These are phyloP conservation scores for Malassezia equina DNA, from an alignment of 1,284 basidiomycete species.

Conservation along the genomic window DNA sequence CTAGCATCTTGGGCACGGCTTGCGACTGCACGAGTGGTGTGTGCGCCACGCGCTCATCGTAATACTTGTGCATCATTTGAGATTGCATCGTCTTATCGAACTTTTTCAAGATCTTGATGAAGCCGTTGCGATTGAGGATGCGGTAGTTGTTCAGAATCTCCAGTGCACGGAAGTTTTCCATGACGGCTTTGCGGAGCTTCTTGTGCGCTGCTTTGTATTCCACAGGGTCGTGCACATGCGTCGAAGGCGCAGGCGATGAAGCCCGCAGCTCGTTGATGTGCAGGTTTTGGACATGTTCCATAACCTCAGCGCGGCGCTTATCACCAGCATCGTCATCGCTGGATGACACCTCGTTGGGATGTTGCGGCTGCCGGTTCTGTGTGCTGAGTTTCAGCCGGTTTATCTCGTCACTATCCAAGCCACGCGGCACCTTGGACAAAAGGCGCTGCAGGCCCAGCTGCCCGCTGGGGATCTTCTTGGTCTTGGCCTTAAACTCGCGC, in stretches of 20 bases:
- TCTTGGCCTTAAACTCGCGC: slow-evolving; percentile 26
- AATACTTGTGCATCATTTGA: slow-evolving; percentile 58
- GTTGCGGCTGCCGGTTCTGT: background rate
- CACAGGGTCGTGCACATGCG: slow-evolving; percentile 57
- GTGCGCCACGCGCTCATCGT: slow-evolving; percentile 60
- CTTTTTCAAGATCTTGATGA: slow-evolving; percentile 77
- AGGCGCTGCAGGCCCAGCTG: slow-evolving; percentile 18
- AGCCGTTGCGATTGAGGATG: slow-evolving; percentile 70
- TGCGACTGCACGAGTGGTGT: slow-evolving; percentile 53
- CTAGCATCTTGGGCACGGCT: slow-evolving; percentile 59
- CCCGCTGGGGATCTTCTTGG: background rate
- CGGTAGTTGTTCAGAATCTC: slow-evolving; percentile 69
- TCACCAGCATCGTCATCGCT: slow-evolving; percentile 25
- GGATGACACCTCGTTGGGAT: background rate
- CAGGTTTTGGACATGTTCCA: slow-evolving; percentile 27
- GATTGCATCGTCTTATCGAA: slow-evolving; percentile 76
- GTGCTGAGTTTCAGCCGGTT: slow-evolving; percentile 8
- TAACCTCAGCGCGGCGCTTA: slow-evolving; percentile 28
- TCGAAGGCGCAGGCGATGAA: slow-evolving; percentile 16
- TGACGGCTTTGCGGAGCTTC: slow-evolving; percentile 66
- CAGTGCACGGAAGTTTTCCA: slow-evolving; percentile 68
- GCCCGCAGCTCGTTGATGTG: slow-evolving; percentile 22
- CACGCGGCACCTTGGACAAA: slow-evolving; percentile 14
- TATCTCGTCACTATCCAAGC: slow-evolving; percentile 4
- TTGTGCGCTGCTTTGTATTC: slow-evolving; percentile 72